These are phyloP conservation scores for Falciphora oryzae DNA, from an alignment of 2,329 filamentous ascomycete species.

Conservation along the genomic window DNA sequence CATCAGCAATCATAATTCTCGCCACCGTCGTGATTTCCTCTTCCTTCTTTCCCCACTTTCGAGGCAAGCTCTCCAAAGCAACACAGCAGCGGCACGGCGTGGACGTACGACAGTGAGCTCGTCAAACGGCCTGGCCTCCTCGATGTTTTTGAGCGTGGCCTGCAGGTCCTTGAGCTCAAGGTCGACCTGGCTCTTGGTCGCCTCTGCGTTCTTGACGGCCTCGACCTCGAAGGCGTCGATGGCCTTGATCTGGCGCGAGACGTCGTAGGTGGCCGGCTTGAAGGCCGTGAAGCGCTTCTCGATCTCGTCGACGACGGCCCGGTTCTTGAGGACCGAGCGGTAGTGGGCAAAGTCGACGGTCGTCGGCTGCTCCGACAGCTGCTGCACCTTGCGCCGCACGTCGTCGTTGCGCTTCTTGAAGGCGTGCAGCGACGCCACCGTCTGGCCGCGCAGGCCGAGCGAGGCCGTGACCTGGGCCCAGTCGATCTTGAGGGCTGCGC, in stretches of 20 bases:
- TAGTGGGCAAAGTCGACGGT: conserved; percentile 91
- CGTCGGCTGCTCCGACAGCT: conserved; percentile 77
- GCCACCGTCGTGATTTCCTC: conserved; percentile 16
- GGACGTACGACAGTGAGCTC: conserved; percentile 91
- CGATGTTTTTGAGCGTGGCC: conserved; percentile 95
- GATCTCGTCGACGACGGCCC: conserved; percentile 90
- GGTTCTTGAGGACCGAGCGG: conserved; percentile 91
- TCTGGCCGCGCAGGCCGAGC: conserved; percentile 94
- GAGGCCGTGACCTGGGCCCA: conserved; percentile 93
- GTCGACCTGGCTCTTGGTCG: conserved; percentile 94
- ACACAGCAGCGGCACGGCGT: not conserved
- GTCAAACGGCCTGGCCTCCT: conserved; percentile 91
- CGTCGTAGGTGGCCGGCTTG: conserved; percentile 91
- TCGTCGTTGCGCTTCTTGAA: conserved; percentile 99
- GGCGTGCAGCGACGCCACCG: conserved; percentile 79
- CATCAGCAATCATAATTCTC: conserved; percentile 19
- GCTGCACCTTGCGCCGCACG: conserved; percentile 85
- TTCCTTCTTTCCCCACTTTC: not conserved
- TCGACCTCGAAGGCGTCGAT: conserved; percentile 98
- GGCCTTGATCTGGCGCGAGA: conserved; percentile 89
- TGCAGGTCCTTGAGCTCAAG: conserved; percentile 89
- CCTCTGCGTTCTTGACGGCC: conserved; percentile 93
- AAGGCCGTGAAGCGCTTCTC: conserved; percentile 91
- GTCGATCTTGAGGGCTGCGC: conserved; percentile 98
- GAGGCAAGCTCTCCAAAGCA: not conserved